Evolutionary conservation across 495 filamentous ascomycete species (phyloP), one percentile per base, ranked within the genome.

Genomic region (Penicillium subrubescens): DNA sequence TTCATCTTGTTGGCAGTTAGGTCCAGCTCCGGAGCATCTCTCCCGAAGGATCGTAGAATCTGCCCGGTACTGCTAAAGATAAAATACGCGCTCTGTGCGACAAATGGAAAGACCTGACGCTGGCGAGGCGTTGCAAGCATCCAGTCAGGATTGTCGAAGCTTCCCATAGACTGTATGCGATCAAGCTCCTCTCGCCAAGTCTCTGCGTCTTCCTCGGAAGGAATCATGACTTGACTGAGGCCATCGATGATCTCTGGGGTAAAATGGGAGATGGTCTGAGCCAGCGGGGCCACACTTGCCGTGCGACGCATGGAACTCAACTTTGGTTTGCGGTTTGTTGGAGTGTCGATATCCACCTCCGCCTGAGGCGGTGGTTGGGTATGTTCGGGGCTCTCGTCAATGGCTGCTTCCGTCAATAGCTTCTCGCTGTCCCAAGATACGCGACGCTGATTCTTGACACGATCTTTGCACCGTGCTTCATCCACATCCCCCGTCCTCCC

Each of bases 51-150:
- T 52, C 71, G 77, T 21, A 93, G 65, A 27, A 91, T 77, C 8
- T 88, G 83, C 39, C 81, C 81, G 0, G 89, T 84, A 59, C 86
- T 88, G 64, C 89, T 88, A 34, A 96, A 75, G 6, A 90, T 84
- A 65, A 89, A 89, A 71, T 91, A 94, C 3, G 93, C 74, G 55
- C 87, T 90, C 65, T 94, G 90, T 25, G 90, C 86, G 43, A 88
- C 78, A 71, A 94, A 95, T 4, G 78, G 67, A 50, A 79, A 83
- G 12, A 71, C 76, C 48, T 76, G 66, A 12, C 76, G 76, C 59
- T 82, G 80, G 6, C 71, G 73, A 34, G 65, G 46, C n/a, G 78
- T 76, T 34, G 79, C 78, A 69, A 74, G 76, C 19, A 61, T 69
- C 78, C 79, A 79, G 19, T 80, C 74, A 3, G 73, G 72, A 46